These are phyloP conservation scores for Dalechampia spathulata DNA, from an alignment of 441 rosid species.

Conservation along the genomic window DNA sequence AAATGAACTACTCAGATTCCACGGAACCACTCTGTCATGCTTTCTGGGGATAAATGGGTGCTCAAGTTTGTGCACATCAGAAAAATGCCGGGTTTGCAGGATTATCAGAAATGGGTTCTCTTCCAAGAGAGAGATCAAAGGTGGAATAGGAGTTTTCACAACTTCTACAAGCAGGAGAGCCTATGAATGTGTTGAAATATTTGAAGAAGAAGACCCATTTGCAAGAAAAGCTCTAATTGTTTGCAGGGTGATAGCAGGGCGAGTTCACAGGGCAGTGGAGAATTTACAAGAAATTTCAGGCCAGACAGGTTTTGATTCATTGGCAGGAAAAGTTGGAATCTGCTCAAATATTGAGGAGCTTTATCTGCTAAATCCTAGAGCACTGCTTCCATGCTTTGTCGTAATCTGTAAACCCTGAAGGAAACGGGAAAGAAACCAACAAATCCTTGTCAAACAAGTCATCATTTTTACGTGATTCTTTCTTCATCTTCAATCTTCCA, in stretches of 20 bases:
- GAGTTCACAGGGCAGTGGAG: constrained; percentile 89
- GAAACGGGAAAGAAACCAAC: no score
- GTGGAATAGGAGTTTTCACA: constrained; percentile 84
- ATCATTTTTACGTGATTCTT: no score
- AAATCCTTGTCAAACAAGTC: no score
- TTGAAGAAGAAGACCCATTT: constrained; percentile 41
- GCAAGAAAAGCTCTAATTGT: constrained; percentile 81
- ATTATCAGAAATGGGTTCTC: constrained; percentile 76
- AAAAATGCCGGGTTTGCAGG: constrained; percentile 73
- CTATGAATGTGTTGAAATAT: constrained; percentile 44
- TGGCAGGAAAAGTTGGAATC: constrained; percentile 92
- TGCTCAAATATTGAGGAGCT: constrained; percentile 90
- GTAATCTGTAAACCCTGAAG: constrained; percentile 77
- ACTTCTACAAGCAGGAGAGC: constrained; percentile 95
- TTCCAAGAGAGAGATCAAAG: constrained; percentile 61
- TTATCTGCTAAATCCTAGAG: constrained; percentile 79
- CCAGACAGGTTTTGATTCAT: constrained; percentile 83
- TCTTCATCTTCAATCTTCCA: no score
- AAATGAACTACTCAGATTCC: constrained; percentile 85
- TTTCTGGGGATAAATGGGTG: constrained; percentile 73
- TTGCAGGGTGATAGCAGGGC: constrained; percentile 92
- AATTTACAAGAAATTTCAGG: constrained; percentile 72
- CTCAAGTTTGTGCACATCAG: constrained; percentile 67
- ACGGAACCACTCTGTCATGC: constrained; percentile 76
- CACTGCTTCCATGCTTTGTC: constrained; percentile 95